phyloP scores from a whole-genome alignment of 768 basidiomycete genomes.

The Lactifluus piperatus region DNA sequence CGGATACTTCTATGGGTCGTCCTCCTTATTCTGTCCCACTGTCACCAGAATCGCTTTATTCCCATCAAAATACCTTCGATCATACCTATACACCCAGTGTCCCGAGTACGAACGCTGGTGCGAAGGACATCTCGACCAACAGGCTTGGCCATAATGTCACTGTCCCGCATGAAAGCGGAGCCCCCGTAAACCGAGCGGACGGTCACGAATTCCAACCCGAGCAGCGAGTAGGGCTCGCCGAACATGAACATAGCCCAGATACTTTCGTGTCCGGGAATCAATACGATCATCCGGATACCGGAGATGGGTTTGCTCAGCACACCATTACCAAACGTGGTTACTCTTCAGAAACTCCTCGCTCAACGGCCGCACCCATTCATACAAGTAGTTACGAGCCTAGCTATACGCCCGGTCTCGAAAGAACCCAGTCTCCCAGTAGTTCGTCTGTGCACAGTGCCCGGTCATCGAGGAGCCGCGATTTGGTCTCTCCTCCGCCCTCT shows the following conservation, averaged over 20 bases:
- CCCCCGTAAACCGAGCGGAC: not conserved
- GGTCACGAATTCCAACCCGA: not conserved
- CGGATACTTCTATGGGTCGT: not conserved
- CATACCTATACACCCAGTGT: not conserved
- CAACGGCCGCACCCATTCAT: not conserved
- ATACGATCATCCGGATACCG: not conserved
- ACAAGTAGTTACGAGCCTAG: not conserved
- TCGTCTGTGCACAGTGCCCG: conserved; percentile 11
- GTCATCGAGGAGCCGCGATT: conserved; percentile 5
- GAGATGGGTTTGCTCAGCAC: not conserved
- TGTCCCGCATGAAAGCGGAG: not conserved
- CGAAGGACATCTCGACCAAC: not conserved
- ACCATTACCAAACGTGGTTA: not conserved
- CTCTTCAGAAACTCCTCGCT: not conserved
- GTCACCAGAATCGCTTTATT: not conserved
- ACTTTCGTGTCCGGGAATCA: not conserved
- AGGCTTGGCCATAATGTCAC: not conserved
- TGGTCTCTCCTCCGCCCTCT: conserved; percentile 12
- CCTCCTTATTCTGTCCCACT: not conserved
- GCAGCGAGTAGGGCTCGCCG: not conserved
- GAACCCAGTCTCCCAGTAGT: conserved; percentile 11
- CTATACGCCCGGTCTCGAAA: not conserved
- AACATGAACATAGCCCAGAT: not conserved
- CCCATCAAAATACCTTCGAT: not conserved
- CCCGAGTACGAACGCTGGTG: not conserved